Percentiles rank a stretch among this genome's conserved stretches.
phyloP scores from a whole-genome alignment of 2,329 filamentous ascomycete species.

The Aspergillus sp. region DNA sequence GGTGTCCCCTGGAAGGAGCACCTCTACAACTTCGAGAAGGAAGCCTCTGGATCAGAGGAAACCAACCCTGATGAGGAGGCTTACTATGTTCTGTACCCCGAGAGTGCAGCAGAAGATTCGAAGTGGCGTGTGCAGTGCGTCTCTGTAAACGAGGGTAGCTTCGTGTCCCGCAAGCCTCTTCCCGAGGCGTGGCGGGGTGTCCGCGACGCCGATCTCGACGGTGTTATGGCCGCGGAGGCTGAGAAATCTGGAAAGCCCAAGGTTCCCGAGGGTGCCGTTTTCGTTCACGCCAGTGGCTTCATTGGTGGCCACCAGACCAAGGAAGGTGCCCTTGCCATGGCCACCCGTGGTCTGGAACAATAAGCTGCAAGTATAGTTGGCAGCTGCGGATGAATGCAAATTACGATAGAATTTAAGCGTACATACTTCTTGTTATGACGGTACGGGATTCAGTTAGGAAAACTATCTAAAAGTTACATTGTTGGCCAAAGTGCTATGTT shows the following conservation, averaged over 20 bases:
- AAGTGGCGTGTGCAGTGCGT: conserved; percentile 96
- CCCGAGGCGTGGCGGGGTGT: conserved; percentile 91
- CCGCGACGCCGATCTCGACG: conserved; percentile 80
- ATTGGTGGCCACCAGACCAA: conserved; percentile 94
- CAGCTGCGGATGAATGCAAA: not conserved
- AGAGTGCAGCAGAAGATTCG: conserved; percentile 70
- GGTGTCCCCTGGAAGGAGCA: conserved; percentile 93
- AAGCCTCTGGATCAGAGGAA: conserved; percentile 43
- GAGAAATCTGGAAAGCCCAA: conserved; percentile 41
- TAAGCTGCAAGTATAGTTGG: not conserved
- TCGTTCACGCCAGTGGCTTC: conserved; percentile 92
- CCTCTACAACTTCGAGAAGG: conserved; percentile 80
- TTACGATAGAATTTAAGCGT: not conserved
- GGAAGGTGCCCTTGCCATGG: conserved; percentile 85
- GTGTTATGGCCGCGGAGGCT: conserved; percentile 47
- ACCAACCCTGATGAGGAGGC: conserved; percentile 58
- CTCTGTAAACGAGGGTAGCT: conserved; percentile 80
- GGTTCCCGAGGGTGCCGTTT: conserved; percentile 66
- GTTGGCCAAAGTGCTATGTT: not conserved
- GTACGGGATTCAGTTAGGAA: not conserved
- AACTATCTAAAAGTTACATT: not conserved
- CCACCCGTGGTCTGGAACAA: conserved; percentile 47
- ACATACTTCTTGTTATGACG: not conserved
- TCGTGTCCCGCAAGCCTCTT: conserved; percentile 86
- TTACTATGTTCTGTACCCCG: conserved; percentile 88